A percentile compares a stretch with the other conserved stretches of the same genome.
phyloP scores from a whole-genome alignment of 2,329 filamentous ascomycete species.

The Alternaria infectoria region DNA sequence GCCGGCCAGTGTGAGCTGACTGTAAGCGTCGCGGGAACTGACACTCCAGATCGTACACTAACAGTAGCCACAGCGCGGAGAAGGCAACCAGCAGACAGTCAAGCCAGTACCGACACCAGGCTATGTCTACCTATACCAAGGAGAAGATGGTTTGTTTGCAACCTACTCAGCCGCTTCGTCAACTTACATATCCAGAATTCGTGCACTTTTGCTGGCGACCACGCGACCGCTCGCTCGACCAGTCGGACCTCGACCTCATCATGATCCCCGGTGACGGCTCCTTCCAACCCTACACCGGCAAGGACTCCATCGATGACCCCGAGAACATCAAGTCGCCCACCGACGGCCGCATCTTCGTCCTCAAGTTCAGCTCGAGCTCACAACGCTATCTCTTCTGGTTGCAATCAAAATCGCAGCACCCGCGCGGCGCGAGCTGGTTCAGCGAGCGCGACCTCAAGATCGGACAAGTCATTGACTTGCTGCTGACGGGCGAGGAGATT shows the following conservation, averaged over 20 bases:
- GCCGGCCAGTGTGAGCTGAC: conserved; percentile 87
- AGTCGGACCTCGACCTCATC: conserved; percentile 85
- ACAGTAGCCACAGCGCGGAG: conserved; percentile 27
- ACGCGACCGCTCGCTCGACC: conserved; percentile 70
- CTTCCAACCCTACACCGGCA: conserved; percentile 75
- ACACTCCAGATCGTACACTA: conserved; percentile 9
- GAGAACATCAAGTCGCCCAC: conserved; percentile 68
- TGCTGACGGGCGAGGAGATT: conserved; percentile 89
- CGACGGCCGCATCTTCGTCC: conserved; percentile 88
- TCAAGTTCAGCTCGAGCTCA: conserved; percentile 93
- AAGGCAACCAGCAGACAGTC: conserved; percentile 61
- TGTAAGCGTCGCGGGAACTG: conserved; percentile 59
- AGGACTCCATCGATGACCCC: conserved; percentile 60
- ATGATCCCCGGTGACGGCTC: conserved; percentile 91
- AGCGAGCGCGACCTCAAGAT: conserved; percentile 86
- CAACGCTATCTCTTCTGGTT: conserved; percentile 95
- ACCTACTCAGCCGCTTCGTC: background rate
- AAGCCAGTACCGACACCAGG: conserved; percentile 75
- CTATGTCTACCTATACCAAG: conserved; percentile 86
- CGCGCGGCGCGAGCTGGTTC: conserved; percentile 73
- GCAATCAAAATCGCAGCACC: conserved; percentile 85
- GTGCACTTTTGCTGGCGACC: conserved; percentile 98
- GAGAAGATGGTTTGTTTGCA: conserved; percentile 73
- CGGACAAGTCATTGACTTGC: conserved; percentile 81
- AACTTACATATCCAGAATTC: conserved; percentile 65